These are phyloP conservation scores for Tricharina praecox DNA, from an alignment of 495 filamentous ascomycete genomes.

Conservation along the genomic window DNA sequence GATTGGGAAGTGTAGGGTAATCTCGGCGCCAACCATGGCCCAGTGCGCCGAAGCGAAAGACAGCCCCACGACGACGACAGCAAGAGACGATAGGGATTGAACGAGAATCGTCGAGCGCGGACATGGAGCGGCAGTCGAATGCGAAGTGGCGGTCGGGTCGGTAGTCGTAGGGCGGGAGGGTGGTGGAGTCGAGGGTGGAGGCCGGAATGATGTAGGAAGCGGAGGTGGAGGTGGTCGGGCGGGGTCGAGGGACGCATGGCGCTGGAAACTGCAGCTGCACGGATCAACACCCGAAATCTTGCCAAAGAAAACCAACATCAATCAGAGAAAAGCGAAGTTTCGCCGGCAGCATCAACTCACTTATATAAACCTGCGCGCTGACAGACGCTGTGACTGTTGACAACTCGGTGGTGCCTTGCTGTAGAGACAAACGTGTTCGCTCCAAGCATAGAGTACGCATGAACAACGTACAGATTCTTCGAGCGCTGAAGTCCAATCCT, in stretches of 20 bases:
- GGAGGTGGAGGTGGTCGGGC: neutral
- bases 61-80: neutral
- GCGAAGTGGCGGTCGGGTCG: too few species aligned
- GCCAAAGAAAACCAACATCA: neutral
- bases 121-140: too few species aligned
- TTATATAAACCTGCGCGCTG: neutral
- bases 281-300: neutral
- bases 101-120: neutral
- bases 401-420: too few species aligned
- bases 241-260: neutral
- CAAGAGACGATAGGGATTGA: neutral
- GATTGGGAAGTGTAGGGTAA: neutral
- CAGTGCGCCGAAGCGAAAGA: neutral
- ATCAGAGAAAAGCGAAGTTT: neutral
- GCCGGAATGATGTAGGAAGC: neutral
- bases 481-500: constrained; percentile 3
- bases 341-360: neutral
- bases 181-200: neutral
- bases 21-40: neutral
- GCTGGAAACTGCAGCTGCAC: neutral
- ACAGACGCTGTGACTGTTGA: too few species aligned
- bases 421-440: constrained; percentile 1
- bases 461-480: constrained; percentile 1
- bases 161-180: neutral
- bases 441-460: neutral